Conservation (phyloP, 2,329 filamentous ascomycete genomes). For the Aspergillus transmontanensis region DNA sequence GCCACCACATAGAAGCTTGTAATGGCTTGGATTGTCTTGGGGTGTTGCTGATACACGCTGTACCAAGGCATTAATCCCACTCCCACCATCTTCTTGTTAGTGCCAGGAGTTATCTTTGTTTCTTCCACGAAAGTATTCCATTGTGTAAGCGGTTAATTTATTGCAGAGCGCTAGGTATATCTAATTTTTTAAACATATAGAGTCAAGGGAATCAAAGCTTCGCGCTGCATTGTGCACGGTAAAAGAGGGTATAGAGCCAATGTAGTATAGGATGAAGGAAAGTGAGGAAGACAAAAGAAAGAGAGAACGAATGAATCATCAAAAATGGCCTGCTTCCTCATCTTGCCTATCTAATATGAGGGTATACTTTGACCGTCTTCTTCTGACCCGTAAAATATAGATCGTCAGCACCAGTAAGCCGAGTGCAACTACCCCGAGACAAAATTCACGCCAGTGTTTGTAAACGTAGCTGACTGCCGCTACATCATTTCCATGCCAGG, state of each 20-base stretch:
- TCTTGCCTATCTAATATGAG: not conserved
- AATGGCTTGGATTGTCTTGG: not conserved
- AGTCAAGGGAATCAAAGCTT: not conserved
- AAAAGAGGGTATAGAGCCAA: not conserved
- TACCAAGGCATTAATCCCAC: no score
- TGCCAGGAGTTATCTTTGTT: no score
- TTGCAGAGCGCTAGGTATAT: not conserved
- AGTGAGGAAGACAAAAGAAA: not conserved
- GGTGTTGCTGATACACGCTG: no score
- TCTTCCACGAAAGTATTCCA: not conserved
- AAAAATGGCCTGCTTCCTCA: not conserved
- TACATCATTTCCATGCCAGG: slow-evolving; percentile 2
- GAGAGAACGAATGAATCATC: not conserved
- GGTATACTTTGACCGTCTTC: not conserved
- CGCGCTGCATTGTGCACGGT: not conserved
- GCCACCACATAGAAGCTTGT: not conserved
- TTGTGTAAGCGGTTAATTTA: not conserved
- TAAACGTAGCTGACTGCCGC: not conserved
- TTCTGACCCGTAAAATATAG: not conserved
- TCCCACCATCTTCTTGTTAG: not conserved
- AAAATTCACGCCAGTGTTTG: not conserved
- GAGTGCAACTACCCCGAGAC: not conserved
- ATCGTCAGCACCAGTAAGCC: not conserved
- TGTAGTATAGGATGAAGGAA: not conserved
- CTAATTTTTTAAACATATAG: not conserved